Conservation (phyloP, 352 stramenopile genomes). For the Pythium insidiosum region DNA sequence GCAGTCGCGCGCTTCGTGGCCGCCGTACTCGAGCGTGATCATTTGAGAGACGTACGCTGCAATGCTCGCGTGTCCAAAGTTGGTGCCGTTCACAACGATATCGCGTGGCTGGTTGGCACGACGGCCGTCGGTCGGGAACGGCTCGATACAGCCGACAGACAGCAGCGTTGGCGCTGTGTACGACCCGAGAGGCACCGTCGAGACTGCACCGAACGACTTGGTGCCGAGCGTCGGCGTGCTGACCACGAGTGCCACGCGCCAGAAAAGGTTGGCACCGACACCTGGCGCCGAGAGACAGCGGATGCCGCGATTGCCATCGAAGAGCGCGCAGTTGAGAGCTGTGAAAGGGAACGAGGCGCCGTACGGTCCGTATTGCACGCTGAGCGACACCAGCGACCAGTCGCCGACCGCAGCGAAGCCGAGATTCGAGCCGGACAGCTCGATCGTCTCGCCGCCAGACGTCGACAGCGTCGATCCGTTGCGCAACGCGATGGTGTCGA, state of each 20-base stretch:
- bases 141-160: conserved; percentile 16
- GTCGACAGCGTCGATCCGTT: conserved; percentile 17
- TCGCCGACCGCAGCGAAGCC: conserved; percentile 45
- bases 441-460: conserved; percentile 23
- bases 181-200: conserved; percentile 21
- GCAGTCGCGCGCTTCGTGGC: conserved; percentile 23
- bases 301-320: conserved; percentile 35
- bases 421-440: conserved; percentile 38
- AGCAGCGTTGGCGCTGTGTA: conserved; percentile 24
- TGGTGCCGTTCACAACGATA: conserved; percentile 32
- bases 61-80: conserved; percentile 23
- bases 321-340: conserved; percentile 29
- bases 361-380: conserved; percentile 34
- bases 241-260: conserved; percentile 41
- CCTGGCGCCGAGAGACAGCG: conserved; percentile 31
- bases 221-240: conserved; percentile 22
- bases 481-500: conserved; percentile 12
- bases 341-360: conserved; percentile 22
- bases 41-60: conserved; percentile 2
- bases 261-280: conserved; percentile 33
- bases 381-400: conserved; percentile 17
- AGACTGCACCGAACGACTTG: conserved; percentile 32
- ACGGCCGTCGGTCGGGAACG: conserved; percentile 34
- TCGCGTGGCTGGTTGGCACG: conserved; percentile 17
- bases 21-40: conserved; percentile 25